Evolutionary conservation across 768 basidiomycete genomes (phyloP), one percentile per base, ranked within the genome.

Genomic region (Collybia sordida): DNA sequence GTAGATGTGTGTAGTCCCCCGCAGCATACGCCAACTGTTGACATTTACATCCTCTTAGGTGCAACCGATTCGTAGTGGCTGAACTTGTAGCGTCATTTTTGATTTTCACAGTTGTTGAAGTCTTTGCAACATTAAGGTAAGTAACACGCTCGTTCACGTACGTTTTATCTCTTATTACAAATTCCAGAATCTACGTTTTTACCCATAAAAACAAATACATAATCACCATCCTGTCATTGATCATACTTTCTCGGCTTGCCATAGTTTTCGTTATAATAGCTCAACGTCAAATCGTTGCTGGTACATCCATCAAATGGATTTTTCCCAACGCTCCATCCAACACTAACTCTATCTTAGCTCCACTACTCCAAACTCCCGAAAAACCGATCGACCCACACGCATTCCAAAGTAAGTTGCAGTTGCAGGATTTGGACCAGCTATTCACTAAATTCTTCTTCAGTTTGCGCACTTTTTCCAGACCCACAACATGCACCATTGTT

Each of bases 71-170:
- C 38, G 47, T 49, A 6, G 42, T 61, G 19, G 42, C 41, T 3
- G 55, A 61, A 44, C 59, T 59, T 42, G 35, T 57, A 6, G 53
- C 54, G 35, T 54, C 55, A 23, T 47, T 59, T 2, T n/a, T 59
- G 15, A 52, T 53, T 24, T 59, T 59, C 50, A 54, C 55, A 3
- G 53, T 61, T 28, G 50, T 58, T 12, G 58, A 56, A 42, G 37
- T 47, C 3, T 59, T 61, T 46, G 55, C 59, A 15, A 52, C 58
- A 1, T 31, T 61, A 28, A 46, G 59, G 59, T 61, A 12, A 9
- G 43, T 37, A n/a, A n/a, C 6, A 5, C 22, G 18, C 17, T 28
- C 2, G 15, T 44, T 40, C 8, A 37, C 35, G 11, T 42, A 8
- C 18, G n/a, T n/a, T 18, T 34, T 18, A 25, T 14, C 15, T 11